Conservation (phyloP, 148 eudicot genomes). For the Pouteria glomerata region DNA sequence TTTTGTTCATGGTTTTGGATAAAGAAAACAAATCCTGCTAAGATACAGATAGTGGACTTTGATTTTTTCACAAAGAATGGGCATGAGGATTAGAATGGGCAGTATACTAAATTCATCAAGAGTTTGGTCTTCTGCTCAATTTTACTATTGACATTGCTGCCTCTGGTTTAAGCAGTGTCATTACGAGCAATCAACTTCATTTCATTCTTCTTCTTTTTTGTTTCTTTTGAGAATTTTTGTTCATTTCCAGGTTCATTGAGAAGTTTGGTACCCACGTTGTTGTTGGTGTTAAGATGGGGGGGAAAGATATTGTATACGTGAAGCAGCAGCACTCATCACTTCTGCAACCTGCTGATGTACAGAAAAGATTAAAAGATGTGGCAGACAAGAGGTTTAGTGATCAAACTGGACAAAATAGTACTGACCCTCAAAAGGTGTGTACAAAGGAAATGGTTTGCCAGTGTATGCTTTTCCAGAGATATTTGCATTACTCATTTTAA, state of each 20-base stretch:
- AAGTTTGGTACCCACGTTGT: conserved; percentile 49
- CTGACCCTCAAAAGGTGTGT: conserved; percentile 17
- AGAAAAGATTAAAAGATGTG: conserved; percentile 37
- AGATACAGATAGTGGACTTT: background rate
- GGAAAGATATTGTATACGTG: conserved; percentile 45
- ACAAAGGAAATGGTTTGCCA: conserved; percentile 18
- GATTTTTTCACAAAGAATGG: background rate
- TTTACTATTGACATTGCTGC: background rate
- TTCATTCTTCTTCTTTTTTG: background rate
- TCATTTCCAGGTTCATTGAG: conserved; percentile 40
- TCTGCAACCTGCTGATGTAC: conserved; percentile 40
- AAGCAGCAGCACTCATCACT: conserved; percentile 47
- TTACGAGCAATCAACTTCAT: background rate
- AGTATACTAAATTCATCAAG: background rate
- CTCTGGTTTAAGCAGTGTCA: background rate
- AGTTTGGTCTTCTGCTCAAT: conserved; percentile 3
- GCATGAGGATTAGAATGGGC: background rate
- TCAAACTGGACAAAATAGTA: conserved; percentile 21
- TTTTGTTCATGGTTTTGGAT: background rate
- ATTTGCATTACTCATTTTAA: conserved; percentile 2
- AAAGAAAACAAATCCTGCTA: background rate
- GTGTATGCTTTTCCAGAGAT: background rate
- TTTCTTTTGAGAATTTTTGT: background rate
- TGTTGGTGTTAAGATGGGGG: conserved; percentile 58
- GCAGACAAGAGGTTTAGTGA: conserved; percentile 42